phyloP scores from a whole-genome alignment of 2,329 filamentous ascomycete species.

The Aphanoascus verrucosus region DNA sequence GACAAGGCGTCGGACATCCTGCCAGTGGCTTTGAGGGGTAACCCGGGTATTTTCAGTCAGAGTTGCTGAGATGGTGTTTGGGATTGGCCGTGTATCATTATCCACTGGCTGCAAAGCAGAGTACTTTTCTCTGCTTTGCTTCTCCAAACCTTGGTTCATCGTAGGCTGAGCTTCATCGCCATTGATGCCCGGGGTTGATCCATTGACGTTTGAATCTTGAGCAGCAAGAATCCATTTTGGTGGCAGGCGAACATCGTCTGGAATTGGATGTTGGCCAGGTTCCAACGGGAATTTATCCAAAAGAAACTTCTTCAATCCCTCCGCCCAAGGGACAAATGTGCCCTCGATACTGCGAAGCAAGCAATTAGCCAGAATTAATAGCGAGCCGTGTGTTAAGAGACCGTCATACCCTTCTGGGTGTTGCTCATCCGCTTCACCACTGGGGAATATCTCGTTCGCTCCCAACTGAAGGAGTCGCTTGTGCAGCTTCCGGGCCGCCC shows the following conservation, averaged over 20 bases:
- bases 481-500: conserved; percentile 77
- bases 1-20: conserved; percentile 77
- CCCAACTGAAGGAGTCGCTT: conserved; percentile 77
- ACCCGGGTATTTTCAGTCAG: conserved; percentile 59
- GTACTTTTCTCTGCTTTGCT: not conserved
- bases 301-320: conserved; percentile 55
- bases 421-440: conserved; percentile 85
- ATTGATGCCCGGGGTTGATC: not conserved
- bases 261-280: conserved; percentile 55
- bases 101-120: conserved; percentile 6
- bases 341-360: conserved; percentile 57
- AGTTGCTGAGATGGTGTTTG: conserved; percentile 45
- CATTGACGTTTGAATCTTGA: not conserved
- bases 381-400: not conserved
- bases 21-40: conserved; percentile 71
- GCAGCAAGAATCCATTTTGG: conserved; percentile 55
- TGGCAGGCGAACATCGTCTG: conserved; percentile 61
- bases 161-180: not conserved
- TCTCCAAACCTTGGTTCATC: not conserved
- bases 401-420: conserved; percentile 73
- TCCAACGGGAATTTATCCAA: conserved; percentile 59
- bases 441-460: conserved; percentile 61
- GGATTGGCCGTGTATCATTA: conserved; percentile 46
- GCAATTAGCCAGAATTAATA: not conserved
- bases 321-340: conserved; percentile 66